Evolutionary conservation across 495 filamentous ascomycete genomes (phyloP).

Genomic region (Lepraria neglecta): DNA sequence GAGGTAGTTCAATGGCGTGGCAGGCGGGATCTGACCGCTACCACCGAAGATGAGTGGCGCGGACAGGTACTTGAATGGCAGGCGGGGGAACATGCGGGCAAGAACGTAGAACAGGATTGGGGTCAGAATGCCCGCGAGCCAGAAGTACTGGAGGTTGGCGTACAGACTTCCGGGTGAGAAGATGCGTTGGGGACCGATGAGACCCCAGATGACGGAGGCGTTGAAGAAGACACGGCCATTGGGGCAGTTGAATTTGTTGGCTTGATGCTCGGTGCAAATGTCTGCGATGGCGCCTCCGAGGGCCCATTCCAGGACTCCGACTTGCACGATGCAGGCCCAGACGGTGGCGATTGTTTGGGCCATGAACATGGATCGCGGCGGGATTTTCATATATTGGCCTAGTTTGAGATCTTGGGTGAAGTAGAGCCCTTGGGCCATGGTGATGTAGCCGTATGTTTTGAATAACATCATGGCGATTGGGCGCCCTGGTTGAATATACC

Average conservation of each 20-base stretch:
- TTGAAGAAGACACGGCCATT: conserved; percentile 57
- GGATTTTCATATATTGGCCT: conserved; percentile 63
- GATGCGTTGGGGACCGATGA: conserved; percentile 47
- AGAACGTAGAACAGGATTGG: conserved; percentile 44
- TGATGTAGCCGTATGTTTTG: conserved; percentile 52
- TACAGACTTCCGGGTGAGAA: conserved; percentile 48
- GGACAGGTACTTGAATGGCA: conserved; percentile 39
- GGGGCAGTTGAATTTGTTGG: conserved; percentile 54
- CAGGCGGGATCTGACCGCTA: conserved; percentile 43
- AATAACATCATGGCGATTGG: conserved; percentile 63
- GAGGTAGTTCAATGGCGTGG: conserved; percentile 49
- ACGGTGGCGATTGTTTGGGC: conserved; percentile 51
- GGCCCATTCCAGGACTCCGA: conserved; percentile 56
- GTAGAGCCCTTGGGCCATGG: conserved; percentile 49
- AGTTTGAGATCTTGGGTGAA: conserved; percentile 50
- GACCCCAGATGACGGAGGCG: conserved; percentile 50
- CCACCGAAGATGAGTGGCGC: conserved; percentile 47
- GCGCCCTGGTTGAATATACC: conserved; percentile 55
- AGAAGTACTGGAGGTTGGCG: conserved; percentile 44
- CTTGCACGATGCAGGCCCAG: conserved; percentile 54
- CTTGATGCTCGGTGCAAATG: conserved; percentile 46
- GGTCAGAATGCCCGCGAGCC: conserved; percentile 42
- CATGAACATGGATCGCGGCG: conserved; percentile 52
- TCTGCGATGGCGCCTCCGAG: conserved; percentile 46
- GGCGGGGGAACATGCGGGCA: conserved; percentile 41